phyloP scores from a whole-genome alignment of 345 rosid species.

The Salix brachista region DNA sequence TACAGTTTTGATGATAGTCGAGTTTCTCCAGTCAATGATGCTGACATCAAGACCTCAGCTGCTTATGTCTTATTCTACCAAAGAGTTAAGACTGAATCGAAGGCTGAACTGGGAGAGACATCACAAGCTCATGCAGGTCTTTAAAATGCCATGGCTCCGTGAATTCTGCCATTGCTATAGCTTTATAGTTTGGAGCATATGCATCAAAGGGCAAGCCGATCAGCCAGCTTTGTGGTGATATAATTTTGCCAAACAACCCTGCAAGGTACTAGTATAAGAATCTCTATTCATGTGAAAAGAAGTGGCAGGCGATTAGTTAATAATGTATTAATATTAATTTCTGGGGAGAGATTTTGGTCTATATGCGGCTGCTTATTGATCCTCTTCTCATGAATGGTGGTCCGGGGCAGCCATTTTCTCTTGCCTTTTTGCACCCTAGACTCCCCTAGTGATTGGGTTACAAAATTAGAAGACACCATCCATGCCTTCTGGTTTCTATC shows the following conservation, averaged over 20 bases:
- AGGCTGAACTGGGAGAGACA: conserved; percentile 30
- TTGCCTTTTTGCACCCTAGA: neutral
- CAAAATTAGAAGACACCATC: neutral
- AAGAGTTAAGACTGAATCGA: conserved; percentile 46
- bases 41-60: conserved; percentile 73
- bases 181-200: neutral
- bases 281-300: neutral
- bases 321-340: neutral
- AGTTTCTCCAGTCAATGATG: conserved; percentile 58
- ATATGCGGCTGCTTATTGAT: neutral
- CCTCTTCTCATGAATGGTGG: neutral
- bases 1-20: conserved; percentile 80
- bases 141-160: neutral
- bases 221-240: neutral
- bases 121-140: conserved; percentile 22
- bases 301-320: neutral
- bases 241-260: neutral
- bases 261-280: neutral
- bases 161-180: neutral
- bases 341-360: neutral
- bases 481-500: neutral
- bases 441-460: neutral
- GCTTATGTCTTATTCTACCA: conserved; percentile 83
- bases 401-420: neutral
- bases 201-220: neutral